phyloP scores from a whole-genome alignment of 306 rosid species.

The Hylodesmum podocarpum region DNA sequence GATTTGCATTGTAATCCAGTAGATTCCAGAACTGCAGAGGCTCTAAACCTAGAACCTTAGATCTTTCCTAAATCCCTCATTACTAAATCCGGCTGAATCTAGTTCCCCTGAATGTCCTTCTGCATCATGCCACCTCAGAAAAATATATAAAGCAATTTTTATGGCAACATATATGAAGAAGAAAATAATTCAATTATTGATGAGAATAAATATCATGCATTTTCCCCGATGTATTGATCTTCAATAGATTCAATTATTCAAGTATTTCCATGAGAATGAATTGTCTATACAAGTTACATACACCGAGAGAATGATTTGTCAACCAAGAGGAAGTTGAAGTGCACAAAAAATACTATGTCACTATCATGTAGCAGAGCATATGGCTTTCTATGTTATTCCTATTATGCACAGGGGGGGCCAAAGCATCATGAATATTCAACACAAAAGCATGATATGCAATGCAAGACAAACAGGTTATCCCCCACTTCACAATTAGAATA shows the following conservation, averaged over 20 bases:
- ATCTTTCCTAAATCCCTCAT: background rate
- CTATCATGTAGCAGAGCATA: background rate
- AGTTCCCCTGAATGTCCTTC: background rate
- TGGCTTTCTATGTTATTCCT: background rate
- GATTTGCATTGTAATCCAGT: background rate
- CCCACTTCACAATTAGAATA: slow-evolving; percentile 7
- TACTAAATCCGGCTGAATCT: background rate
- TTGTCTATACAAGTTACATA: background rate
- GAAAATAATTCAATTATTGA: no score
- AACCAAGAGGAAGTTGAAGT: background rate
- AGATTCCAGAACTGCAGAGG: background rate
- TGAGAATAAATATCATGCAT: background rate
- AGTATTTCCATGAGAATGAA: background rate
- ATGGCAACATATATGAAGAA: background rate
- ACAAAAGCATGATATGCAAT: background rate
- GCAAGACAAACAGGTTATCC: background rate
- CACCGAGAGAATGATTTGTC: background rate
- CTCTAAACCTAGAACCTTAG: background rate
- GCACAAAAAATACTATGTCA: background rate
- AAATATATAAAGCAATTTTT: background rate
- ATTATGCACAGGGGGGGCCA: background rate
- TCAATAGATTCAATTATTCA: background rate
- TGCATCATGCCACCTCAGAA: background rate
- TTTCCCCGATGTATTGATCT: background rate
- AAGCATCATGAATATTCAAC: background rate